phyloP scores from a whole-genome alignment of 169 alveolate species.

The Eimeria acervulina region DNA sequence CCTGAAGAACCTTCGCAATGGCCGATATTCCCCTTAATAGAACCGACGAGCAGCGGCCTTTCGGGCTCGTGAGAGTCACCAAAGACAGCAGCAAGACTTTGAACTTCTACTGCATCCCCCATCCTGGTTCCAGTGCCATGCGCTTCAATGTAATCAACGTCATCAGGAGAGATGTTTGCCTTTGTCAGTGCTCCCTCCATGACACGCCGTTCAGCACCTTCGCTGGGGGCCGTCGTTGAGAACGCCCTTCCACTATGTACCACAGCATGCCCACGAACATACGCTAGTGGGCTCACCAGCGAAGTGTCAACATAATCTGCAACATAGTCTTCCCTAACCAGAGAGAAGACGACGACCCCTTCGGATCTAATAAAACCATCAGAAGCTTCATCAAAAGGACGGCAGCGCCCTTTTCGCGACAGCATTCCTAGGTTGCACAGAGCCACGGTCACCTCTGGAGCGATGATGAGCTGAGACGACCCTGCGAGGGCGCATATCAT shows the following conservation, averaged over 20 bases:
- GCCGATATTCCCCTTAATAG: constrained; percentile 88
- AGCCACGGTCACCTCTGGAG: constrained; percentile 87
- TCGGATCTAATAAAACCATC: constrained; percentile 88
- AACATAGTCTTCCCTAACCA: constrained; percentile 65
- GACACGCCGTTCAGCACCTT: constrained; percentile 86
- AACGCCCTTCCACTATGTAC: constrained; percentile 87
- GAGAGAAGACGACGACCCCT: constrained; percentile 85
- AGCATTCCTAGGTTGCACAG: constrained; percentile 88
- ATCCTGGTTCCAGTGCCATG: constrained; percentile 90
- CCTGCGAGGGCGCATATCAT: constrained; percentile 88
- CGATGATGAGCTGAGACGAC: constrained; percentile 85
- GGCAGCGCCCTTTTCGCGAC: constrained; percentile 85
- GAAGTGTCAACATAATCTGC: constrained; percentile 60
- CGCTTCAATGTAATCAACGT: constrained; percentile 86
- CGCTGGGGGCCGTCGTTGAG: constrained; percentile 88
- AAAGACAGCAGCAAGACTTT: constrained; percentile 87
- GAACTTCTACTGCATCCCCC: constrained; percentile 89
- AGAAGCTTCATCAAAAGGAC: constrained; percentile 88
- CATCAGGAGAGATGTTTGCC: constrained; percentile 82
- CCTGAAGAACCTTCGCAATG: constrained; percentile 90
- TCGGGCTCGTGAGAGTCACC: constrained; percentile 83
- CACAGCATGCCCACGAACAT: constrained; percentile 85
- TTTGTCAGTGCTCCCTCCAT: constrained; percentile 82
- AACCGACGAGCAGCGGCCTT: constrained; percentile 86
- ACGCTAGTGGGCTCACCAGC: constrained; percentile 80